Base-by-base conservation (phyloP, 768 basidiomycete species). In the Tylopilus rubrobrunneus region DNA sequence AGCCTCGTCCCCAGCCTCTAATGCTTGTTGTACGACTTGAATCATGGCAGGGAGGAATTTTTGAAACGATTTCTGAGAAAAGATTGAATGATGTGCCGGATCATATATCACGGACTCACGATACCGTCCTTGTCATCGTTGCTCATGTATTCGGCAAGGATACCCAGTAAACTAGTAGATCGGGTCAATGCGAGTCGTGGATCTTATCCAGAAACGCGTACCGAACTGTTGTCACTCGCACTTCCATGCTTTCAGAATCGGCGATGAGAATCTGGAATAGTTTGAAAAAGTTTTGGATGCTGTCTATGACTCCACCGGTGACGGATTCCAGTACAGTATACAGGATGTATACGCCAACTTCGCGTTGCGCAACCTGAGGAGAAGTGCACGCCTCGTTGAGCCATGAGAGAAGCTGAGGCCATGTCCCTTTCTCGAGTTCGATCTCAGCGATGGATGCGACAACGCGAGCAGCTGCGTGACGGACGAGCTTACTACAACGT, bases 101-200 rank as follows among this genome's bases (percentile, higher is more conserved):
- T 43, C 29, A 11, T n/a, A 41, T 40, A 47, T 44, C 7, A 45
- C 37, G 23, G 10, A 76, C 87, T 62, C 64, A 93, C 92, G 52
- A 98, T 84, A 59, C 93, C 88, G 29, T 72, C 75, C 73, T 95
- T 95, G 70, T 98, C 91, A 42, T 91, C 90, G 7, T 78, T 63
- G 59, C 94, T 91, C 49, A 98, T 86, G 71, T 92, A 98, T 69
- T 95, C 92, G 21, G 96, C 90, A 48, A 99, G 82, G 55, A 92
- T 86, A 51, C 95, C 94, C 37, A 98, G 73, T n/a, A 91, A 86
- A 55, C 92, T 87, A 39, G 51, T 33, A 29, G 28, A 5, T 53
- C 5, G 45, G 21, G 47, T 59, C 56, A 60, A 55, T 37, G 39
- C 23, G 39, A 34, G n/a, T 40, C 37, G 10, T 7, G n/a, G 11